phyloP scores from a whole-genome alignment of 1,284 basidiomycete species.

The Heliocybe sulcata region DNA sequence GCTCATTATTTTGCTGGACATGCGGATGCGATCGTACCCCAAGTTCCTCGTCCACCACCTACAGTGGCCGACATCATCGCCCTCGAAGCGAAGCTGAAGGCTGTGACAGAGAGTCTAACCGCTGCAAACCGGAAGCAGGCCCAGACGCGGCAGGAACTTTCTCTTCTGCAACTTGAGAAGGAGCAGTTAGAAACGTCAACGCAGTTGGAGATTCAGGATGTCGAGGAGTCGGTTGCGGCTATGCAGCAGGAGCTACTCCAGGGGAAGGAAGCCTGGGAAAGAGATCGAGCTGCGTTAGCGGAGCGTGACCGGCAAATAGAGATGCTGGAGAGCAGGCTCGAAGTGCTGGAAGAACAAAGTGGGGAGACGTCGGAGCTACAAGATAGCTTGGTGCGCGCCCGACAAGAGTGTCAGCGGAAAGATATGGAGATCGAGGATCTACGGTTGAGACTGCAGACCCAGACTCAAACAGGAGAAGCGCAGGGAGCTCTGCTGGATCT shows the following conservation, averaged over 20 bases:
- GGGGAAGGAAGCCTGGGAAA: constrained; percentile 46
- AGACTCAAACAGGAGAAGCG: constrained; percentile 10
- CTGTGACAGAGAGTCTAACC: constrained; percentile 46
- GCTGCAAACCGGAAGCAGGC: constrained; percentile 53
- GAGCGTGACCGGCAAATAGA: constrained; percentile 37
- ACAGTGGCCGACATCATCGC: constrained; percentile 30
- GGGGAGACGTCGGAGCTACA: constrained; percentile 30
- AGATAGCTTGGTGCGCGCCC: neutral
- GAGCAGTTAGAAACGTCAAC: constrained; percentile 55
- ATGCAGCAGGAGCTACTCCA: constrained; percentile 53
- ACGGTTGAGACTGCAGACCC: constrained; percentile 10
- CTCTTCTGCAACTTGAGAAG: constrained; percentile 54
- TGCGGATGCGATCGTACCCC: constrained; percentile 51
- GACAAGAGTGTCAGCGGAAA: constrained; percentile 27
- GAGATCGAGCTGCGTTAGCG: constrained; percentile 40
- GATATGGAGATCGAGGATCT: constrained; percentile 20
- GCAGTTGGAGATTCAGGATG: constrained; percentile 54
- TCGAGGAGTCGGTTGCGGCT: constrained; percentile 53
- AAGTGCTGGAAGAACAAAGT: constrained; percentile 36
- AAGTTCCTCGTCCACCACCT: constrained; percentile 23
- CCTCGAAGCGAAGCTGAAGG: constrained; percentile 54
- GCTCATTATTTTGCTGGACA: constrained; percentile 78
- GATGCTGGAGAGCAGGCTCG: constrained; percentile 33
- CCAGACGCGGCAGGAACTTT: constrained; percentile 53
- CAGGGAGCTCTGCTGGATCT: constrained; percentile 16